These are phyloP conservation scores for Vigna angularis DNA, from an alignment of 306 rosid genomes.

Conservation along the genomic window DNA sequence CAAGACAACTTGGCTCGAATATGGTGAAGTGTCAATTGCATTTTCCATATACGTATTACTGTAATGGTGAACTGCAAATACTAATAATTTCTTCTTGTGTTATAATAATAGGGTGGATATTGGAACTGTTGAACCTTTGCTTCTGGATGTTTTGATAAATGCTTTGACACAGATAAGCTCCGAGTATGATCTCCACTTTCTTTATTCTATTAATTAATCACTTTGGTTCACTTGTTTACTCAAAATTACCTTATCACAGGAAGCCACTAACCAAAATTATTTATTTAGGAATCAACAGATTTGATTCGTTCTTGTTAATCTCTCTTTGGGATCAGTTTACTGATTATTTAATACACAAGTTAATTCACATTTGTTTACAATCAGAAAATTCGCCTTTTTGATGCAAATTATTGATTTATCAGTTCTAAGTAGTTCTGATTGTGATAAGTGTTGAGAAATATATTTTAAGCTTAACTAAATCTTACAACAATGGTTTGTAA, in stretches of 20 bases:
- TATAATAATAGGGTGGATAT: conserved; percentile 78
- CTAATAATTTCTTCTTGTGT: conserved; percentile 39
- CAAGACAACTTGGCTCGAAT: conserved; percentile 94
- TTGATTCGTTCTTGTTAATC: neutral
- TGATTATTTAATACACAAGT: no score
- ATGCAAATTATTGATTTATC: no score
- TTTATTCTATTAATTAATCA: neutral
- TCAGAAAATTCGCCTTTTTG: no score
- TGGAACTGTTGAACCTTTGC: conserved; percentile 80
- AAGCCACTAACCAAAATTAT: conserved; percentile 28
- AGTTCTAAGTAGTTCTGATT: no score
- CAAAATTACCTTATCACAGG: neutral
- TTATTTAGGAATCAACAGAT: neutral
- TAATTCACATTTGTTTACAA: no score
- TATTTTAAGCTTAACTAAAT: no score
- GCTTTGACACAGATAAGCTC: conserved; percentile 92
- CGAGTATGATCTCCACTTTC: conserved; percentile 65
- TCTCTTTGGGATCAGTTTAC: neutral
- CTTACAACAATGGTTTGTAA: no score
- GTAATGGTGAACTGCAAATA: conserved; percentile 29
- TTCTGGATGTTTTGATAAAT: conserved; percentile 85
- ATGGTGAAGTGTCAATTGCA: conserved; percentile 60
- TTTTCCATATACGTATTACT: conserved; percentile 14
- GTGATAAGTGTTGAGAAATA: no score
- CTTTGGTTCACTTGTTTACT: conserved; percentile 1